Percentiles rank a stretch among this genome's conserved stretches.
These are phyloP conservation scores for Arabidopsis suecica DNA, from an alignment of 345 rosid genomes.

Conservation along the genomic window DNA sequence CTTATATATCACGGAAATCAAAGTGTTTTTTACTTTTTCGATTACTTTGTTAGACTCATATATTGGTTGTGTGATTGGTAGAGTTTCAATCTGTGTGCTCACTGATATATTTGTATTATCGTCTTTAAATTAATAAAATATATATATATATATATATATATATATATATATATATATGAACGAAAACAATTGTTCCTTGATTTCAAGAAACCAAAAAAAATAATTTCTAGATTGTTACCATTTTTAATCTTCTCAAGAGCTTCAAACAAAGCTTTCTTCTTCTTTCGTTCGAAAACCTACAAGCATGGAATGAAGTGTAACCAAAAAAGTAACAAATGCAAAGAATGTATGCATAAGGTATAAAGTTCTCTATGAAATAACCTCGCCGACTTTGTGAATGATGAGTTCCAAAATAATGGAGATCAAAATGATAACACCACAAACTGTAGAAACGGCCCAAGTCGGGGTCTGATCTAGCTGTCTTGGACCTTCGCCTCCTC, in stretches of 20 bases:
- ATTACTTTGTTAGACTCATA: too few relatives aligned
- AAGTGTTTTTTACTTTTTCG: too few relatives aligned
- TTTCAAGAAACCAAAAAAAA: not conserved
- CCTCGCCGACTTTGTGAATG: constrained; percentile 66
- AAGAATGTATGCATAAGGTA: not conserved
- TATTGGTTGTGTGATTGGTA: too few relatives aligned
- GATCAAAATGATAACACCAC: constrained; percentile 60
- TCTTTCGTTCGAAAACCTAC: constrained; percentile 54
- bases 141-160: too few relatives aligned
- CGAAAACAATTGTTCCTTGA: not conserved
- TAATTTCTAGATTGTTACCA: constrained; percentile 47
- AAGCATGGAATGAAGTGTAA: not conserved
- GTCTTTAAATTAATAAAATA: too few relatives aligned
- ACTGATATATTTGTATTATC: too few relatives aligned
- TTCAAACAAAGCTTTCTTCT: constrained; percentile 67
- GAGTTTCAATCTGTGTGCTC: too few relatives aligned
- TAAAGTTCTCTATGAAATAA: constrained; percentile 8
- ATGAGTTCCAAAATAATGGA: constrained; percentile 71
- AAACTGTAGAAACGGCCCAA: constrained; percentile 87
- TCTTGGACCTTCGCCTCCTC: constrained; percentile 44
- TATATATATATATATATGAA: too few relatives aligned
- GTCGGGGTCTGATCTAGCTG: constrained; percentile 90
- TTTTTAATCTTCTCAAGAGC: constrained; percentile 83
- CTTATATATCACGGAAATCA: too few relatives aligned
- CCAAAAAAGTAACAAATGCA: not conserved